Evolutionary conservation across 2,329 filamentous ascomycete genomes (phyloP).

Genomic region (Ophiostoma sp.): DNA sequence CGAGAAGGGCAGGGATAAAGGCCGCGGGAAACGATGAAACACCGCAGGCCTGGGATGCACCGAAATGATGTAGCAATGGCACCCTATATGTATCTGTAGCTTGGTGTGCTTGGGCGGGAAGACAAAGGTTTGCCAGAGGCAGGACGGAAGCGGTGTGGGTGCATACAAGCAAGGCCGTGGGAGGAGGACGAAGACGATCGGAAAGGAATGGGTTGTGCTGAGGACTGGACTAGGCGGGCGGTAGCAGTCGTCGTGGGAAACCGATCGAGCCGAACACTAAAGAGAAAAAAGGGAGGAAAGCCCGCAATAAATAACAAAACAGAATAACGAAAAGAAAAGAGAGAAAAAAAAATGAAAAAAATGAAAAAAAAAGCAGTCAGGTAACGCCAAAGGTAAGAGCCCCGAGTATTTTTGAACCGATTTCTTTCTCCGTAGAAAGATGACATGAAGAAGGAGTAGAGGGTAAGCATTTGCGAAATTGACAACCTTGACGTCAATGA

Average conservation of each 20-base stretch:
- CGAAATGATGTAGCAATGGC: background rate
- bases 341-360: constrained; percentile 10
- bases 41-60: background rate
- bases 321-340: constrained; percentile 9
- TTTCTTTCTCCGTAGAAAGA: background rate
- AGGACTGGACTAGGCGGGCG: background rate
- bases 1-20: background rate
- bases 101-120: background rate
- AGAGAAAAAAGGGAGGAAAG: constrained; percentile 18
- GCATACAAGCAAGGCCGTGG: background rate
- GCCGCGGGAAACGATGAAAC: background rate
- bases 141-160: background rate
- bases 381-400: background rate
- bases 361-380: background rate
- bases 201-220: background rate
- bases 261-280: constrained; percentile 27
- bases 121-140: no score
- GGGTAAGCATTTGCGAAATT: background rate
- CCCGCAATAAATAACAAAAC: background rate
- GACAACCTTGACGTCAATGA: background rate
- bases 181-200: background rate
- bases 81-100: background rate
- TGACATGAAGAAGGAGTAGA: background rate
- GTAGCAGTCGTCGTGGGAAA: constrained; percentile 13
- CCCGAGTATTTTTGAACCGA: background rate